These are phyloP conservation scores for Vinca minor DNA, from an alignment of 257 asterid species.

Conservation along the genomic window DNA sequence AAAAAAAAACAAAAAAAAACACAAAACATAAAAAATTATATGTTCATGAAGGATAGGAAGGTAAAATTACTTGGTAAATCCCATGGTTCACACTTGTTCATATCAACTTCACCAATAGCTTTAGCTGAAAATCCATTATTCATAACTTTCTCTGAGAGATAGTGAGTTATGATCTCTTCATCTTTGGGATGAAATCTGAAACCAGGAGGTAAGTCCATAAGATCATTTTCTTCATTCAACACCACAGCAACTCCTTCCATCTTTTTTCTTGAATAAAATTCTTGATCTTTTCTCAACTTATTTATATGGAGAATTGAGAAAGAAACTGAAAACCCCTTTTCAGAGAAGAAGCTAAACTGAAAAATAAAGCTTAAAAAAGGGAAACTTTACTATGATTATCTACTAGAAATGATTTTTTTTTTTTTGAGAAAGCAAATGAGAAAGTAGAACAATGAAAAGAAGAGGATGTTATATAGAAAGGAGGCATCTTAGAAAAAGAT, in stretches of 20 bases:
- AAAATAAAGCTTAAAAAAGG: background rate
- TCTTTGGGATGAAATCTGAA: slow-evolving; percentile 84
- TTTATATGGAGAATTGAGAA: background rate
- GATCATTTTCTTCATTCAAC: slow-evolving; percentile 14
- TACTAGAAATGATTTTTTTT: background rate
- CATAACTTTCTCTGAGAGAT: slow-evolving; percentile 47
- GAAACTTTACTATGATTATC: background rate
- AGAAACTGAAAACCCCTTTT: slow-evolving; percentile 1
- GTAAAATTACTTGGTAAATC: slow-evolving; percentile 64
- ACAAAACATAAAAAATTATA: too few species aligned
- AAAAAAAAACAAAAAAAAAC: background rate
- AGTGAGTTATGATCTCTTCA: slow-evolving; percentile 66
- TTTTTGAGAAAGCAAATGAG: too few species aligned
- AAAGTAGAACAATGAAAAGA: slow-evolving; percentile 27
- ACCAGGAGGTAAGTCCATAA: slow-evolving; percentile 57
- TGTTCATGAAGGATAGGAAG: too few species aligned
- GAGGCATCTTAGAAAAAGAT: slow-evolving; percentile 11
- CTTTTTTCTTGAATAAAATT: too few species aligned
- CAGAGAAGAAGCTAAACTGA: background rate
- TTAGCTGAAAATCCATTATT: slow-evolving; percentile 40
- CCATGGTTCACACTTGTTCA: slow-evolving; percentile 89
- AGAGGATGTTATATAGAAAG: slow-evolving; percentile 28
- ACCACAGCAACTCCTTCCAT: slow-evolving; percentile 19
- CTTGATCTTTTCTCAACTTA: too few species aligned
- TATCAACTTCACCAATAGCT: slow-evolving; percentile 75